Evolutionary conservation across 257 asterid genomes (phyloP).

Genomic region (Petunia axillaris): DNA sequence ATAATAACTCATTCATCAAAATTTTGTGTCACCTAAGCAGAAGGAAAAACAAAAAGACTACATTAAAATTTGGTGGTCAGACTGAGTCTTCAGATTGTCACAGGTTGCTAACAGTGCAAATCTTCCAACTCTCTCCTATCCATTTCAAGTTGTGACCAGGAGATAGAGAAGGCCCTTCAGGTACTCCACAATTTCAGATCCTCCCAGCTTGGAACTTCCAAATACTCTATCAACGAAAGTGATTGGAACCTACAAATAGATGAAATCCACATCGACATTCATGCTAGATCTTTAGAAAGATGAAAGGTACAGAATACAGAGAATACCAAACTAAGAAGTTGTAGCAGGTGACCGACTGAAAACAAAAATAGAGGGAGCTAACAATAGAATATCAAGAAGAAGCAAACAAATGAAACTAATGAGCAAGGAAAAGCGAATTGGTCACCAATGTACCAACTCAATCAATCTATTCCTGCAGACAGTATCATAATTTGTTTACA

Average conservation of each 20-base stretch:
- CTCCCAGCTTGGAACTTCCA: constrained; percentile 95
- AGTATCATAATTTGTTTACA: not conserved
- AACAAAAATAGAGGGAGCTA: not conserved
- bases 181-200: constrained; percentile 94
- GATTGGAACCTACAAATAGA: constrained; percentile 71
- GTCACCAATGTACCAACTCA: no score
- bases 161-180: constrained; percentile 89
- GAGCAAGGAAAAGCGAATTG: no score
- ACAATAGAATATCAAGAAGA: not conserved
- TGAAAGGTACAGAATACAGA: not conserved
- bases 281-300: not conserved
- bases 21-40: not conserved
- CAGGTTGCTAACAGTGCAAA: not conserved
- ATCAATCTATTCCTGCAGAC: not conserved
- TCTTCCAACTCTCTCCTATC: not conserved
- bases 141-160: constrained; percentile 70
- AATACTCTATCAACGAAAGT: constrained; percentile 93
- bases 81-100: not conserved
- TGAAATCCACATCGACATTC: not conserved
- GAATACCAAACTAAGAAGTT: constrained; percentile 2
- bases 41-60: not conserved
- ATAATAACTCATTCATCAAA: constrained; percentile 18
- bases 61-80: not conserved
- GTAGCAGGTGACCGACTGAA: not conserved
- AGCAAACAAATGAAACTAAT: no score